These are phyloP conservation scores for Stereocaulon alpinum DNA, from an alignment of 495 filamentous ascomycete species.

Conservation along the genomic window DNA sequence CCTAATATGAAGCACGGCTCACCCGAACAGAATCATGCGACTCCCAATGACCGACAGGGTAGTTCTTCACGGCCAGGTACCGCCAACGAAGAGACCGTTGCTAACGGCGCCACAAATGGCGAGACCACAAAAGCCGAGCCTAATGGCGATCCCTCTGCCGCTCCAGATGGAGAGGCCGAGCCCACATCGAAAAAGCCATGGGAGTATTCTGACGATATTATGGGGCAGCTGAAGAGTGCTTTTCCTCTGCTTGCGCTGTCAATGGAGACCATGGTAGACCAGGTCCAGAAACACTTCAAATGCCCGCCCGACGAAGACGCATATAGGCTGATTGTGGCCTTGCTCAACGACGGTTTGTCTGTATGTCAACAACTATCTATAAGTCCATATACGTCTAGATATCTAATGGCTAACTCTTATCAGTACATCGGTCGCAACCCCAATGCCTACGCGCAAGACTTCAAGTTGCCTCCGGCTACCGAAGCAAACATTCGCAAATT, in stretches of 20 bases:
- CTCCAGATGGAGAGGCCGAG: constrained; percentile 22
- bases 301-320: constrained; percentile 97
- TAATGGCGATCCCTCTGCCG: constrained; percentile 31
- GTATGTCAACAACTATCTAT: constrained; percentile 13
- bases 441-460: constrained; percentile 73
- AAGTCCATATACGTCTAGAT: neutral
- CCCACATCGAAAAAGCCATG: constrained; percentile 62
- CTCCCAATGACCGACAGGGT: constrained; percentile 27
- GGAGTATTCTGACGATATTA: constrained; percentile 94
- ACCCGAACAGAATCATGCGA: constrained; percentile 25
- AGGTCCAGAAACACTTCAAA: constrained; percentile 97
- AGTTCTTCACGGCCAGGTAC: constrained; percentile 38
- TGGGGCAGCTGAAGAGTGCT: constrained; percentile 85
- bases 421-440: constrained; percentile 82
- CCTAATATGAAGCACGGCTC: constrained; percentile 37
- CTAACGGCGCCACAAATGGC: constrained; percentile 20
- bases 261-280: constrained; percentile 99
- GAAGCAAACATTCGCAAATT: constrained; percentile 95
- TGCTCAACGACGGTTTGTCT: constrained; percentile 83
- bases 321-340: constrained; percentile 91
- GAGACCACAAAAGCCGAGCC: constrained; percentile 29
- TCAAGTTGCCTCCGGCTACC: constrained; percentile 79
- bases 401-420: constrained; percentile 2
- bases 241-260: constrained; percentile 92
- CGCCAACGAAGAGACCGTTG: constrained; percentile 37